phyloP scores from a whole-genome alignment of 2,329 filamentous ascomycete species.

The Xylaria multiplex region DNA sequence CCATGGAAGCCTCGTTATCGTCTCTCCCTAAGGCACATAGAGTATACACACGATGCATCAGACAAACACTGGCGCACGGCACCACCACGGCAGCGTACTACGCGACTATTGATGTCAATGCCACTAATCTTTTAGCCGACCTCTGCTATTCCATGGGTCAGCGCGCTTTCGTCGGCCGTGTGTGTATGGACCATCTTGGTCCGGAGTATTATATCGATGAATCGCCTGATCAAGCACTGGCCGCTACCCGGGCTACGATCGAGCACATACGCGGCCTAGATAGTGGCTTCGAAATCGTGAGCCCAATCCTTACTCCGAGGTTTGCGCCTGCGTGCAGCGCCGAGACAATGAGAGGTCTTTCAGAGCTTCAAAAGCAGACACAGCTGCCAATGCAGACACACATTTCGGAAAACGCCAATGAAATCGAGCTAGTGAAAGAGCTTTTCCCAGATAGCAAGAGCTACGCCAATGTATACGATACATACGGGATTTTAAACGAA shows the following conservation, averaged over 20 bases:
- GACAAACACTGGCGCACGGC: conserved; percentile 84
- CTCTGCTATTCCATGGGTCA: conserved; percentile 84
- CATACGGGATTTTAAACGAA: conserved; percentile 71
- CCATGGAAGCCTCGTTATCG: conserved; percentile 81
- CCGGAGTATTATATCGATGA: conserved; percentile 85
- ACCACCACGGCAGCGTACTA: conserved; percentile 97
- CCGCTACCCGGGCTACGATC: conserved; percentile 68
- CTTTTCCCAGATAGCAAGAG: conserved; percentile 72
- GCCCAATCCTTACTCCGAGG: conserved; percentile 80
- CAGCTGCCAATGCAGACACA: conserved; percentile 85
- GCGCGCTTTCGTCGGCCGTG: conserved; percentile 87
- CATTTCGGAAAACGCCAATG: conserved; percentile 82
- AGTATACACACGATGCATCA: conserved; percentile 82
- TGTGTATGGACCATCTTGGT: conserved; percentile 89
- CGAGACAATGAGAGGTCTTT: conserved; percentile 71
- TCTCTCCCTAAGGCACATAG: conserved; percentile 69
- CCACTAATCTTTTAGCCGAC: conserved; percentile 90
- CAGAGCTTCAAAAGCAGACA: conserved; percentile 69
- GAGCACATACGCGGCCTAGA: conserved; percentile 75
- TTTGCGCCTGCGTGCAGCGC: conserved; percentile 72
- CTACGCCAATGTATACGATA: conserved; percentile 85
- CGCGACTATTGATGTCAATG: conserved; percentile 84
- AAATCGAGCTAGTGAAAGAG: conserved; percentile 75
- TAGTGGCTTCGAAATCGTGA: conserved; percentile 70
- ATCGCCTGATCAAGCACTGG: conserved; percentile 65